Conservation (phyloP, 345 rosid species). For the Populus ilicifolia region DNA sequence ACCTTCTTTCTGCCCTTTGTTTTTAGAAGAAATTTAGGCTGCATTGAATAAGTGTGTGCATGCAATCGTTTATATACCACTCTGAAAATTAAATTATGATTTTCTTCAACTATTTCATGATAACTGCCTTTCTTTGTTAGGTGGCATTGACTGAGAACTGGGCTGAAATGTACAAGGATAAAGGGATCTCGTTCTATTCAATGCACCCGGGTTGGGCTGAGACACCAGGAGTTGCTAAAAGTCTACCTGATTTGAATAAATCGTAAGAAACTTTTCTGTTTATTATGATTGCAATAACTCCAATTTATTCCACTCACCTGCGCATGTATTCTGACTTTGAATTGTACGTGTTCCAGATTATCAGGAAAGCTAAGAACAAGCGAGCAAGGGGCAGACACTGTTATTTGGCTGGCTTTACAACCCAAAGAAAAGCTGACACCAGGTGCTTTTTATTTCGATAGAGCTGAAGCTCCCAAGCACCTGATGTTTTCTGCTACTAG, state of each 20-base stretch:
- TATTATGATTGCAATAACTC: not conserved
- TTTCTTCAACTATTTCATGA: not conserved
- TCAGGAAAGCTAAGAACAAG: slow-evolving; percentile 74
- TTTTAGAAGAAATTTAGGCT: no score
- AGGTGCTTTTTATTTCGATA: slow-evolving; percentile 78
- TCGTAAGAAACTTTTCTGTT: slow-evolving; percentile 27
- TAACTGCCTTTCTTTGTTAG: slow-evolving; percentile 23
- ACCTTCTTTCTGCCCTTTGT: no score
- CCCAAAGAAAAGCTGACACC: slow-evolving; percentile 69
- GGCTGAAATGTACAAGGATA: slow-evolving; percentile 63
- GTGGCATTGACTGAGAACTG: slow-evolving; percentile 80
- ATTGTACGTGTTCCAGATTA: slow-evolving; percentile 38
- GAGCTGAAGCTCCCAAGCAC: slow-evolving; percentile 78
- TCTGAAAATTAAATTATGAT: no score
- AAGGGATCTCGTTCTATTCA: slow-evolving; percentile 73
- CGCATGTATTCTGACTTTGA: not conserved
- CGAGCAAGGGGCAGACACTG: slow-evolving; percentile 84
- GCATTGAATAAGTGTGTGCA: no score
- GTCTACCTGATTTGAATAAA: slow-evolving; percentile 57
- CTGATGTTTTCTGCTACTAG: slow-evolving; percentile 62
- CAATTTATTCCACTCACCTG: not conserved
- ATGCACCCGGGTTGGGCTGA: slow-evolving; percentile 98
- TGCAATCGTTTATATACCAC: no score
- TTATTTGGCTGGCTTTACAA: slow-evolving; percentile 76
- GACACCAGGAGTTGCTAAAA: slow-evolving; percentile 78